Percentiles rank a stretch among this genome's conserved stretches.
phyloP scores from a whole-genome alignment of 2,329 filamentous ascomycete species.

The Scleromitrula shiraiana region DNA sequence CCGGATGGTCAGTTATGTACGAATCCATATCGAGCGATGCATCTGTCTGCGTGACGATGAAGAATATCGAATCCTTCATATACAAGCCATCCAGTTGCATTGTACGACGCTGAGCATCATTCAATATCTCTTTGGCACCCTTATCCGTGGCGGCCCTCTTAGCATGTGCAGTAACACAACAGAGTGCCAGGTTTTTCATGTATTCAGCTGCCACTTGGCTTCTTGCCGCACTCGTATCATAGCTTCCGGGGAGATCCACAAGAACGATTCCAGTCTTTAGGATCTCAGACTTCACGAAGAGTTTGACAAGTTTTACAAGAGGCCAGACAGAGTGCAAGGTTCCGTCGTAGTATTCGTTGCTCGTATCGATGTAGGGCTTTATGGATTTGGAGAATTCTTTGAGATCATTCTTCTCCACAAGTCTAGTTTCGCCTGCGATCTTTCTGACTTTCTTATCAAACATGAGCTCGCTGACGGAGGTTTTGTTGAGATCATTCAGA shows the following conservation, averaged over 20 bases:
- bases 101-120: constrained; percentile 7
- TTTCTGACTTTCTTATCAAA: constrained; percentile 39
- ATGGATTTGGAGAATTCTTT: constrained; percentile 10
- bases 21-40: constrained; percentile 1
- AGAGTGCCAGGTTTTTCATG: constrained; percentile 14
- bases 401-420: neutral
- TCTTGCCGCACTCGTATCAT: constrained; percentile 18
- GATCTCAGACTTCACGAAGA: constrained; percentile 11
- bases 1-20: constrained; percentile 11
- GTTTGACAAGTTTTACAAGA: constrained; percentile 13
- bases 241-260: constrained; percentile 18
- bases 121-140: constrained; percentile 13
- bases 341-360: neutral
- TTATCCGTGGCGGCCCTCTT: constrained; percentile 13
- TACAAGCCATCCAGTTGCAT: constrained; percentile 18
- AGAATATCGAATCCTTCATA: constrained; percentile 13
- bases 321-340: constrained; percentile 15
- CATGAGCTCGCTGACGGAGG: constrained; percentile 27
- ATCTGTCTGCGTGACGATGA: constrained; percentile 17
- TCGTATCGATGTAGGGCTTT: constrained; percentile 11
- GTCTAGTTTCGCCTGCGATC: no score
- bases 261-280: constrained; percentile 16
- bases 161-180: constrained; percentile 13
- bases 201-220: constrained; percentile 12
- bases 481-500: neutral